Percentiles rank a stretch among this genome's conserved stretches.
Conservation (phyloP, 805 yeast genomes). For the Jamesozyma spencerorum region DNA sequence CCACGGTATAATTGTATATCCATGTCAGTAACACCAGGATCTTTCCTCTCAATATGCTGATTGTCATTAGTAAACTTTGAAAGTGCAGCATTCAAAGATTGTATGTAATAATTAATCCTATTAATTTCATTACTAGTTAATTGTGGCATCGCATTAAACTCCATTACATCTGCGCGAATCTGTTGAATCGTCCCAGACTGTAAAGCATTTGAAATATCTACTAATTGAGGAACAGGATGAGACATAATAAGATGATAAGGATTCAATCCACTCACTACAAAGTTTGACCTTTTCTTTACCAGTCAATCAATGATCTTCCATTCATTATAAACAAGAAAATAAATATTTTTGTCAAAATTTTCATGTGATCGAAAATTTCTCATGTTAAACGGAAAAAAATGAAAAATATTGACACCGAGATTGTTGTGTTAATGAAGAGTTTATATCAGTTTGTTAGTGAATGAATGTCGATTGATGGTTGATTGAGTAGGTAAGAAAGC, state of each 20-base stretch:
- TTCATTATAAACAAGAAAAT: too few species aligned
- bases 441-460: too few species aligned
- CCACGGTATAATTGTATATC: constrained; percentile 26
- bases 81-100: constrained; percentile 16
- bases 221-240: constrained; percentile 24
- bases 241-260: constrained; percentile 15
- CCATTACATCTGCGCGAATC: constrained; percentile 21
- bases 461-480: too few species aligned
- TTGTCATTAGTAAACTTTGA: constrained; percentile 23
- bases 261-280: too few species aligned
- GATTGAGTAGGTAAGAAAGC: too few species aligned
- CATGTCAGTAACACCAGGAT: constrained; percentile 18
- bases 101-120: constrained; percentile 18
- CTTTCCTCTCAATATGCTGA: constrained; percentile 18
- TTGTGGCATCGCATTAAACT: constrained; percentile 9
- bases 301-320: too few species aligned
- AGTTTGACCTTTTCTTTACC: neutral
- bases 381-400: too few species aligned
- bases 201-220: constrained; percentile 27
- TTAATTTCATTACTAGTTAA: constrained; percentile 11
- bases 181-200: constrained; percentile 22
- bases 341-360: too few species aligned
- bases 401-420: neutral
- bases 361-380: too few species aligned
- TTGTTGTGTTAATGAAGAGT: neutral